Base-by-base conservation (phyloP, 495 filamentous ascomycete genomes). In the Lentithecium fluviatile region DNA sequence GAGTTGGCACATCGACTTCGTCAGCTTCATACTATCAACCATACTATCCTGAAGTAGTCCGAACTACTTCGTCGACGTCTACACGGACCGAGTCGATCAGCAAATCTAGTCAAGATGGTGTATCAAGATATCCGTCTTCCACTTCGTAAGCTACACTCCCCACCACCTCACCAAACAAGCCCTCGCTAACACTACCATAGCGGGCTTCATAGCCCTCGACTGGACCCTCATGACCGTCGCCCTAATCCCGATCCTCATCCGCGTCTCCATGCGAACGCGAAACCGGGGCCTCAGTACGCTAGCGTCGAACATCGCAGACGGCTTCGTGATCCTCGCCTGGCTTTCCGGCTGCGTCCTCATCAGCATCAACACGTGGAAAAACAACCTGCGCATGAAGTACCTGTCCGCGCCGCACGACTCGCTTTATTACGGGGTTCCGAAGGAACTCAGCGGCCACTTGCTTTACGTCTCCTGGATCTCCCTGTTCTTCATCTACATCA, bases 401-500 rank as follows among this genome's bases (percentile, higher is more conserved):
- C 21, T 67, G 37, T 52, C 69, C 51, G 52, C 60, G 5, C 57
- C 58, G 10, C 53, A 54, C 13, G 26, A 37, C 13, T 60, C 66
- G 25, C 60, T 74, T 40, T 67, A 70, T 53, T 67, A 67, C 59
- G 46, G 49, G 23, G 64, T 67, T 6, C 64, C 60, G 5, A 7
- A 52, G 11, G 12, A 42, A 23, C 60, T 58, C n/a, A 56, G 64
- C 32, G 64, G 60, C 19, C 67, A 70, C 37, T 49, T 70, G 15
- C 61, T 70, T 15, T 62, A 73, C 55, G 71, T 74, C 36, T 74
- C 72, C n/a, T 74, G 71, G 71, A 65, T 73, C 46, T 68, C 63
- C 12, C 65, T 74, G 17, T 73, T 69, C 55, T 74, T 73, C 61
- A 73, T 74, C 51, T 74, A 74, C 62, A 72, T 73, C 45, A 54